These are phyloP conservation scores for Lactuca sativa DNA, from an alignment of 129 eudicot genomes.

Conservation along the genomic window DNA sequence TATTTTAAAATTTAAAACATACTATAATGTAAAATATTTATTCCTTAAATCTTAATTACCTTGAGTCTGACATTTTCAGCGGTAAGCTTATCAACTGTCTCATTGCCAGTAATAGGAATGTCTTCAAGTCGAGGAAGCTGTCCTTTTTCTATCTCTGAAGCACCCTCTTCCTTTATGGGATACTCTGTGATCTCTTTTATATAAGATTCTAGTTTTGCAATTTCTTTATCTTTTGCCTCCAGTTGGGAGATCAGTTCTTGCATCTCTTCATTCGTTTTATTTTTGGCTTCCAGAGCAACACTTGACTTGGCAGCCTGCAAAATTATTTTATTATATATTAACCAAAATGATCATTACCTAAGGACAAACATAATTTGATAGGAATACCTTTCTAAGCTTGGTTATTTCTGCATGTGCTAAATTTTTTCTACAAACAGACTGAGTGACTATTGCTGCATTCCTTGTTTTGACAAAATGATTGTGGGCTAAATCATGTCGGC, in stretches of 20 bases:
- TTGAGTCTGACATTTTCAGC: slow-evolving; percentile 57
- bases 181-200: slow-evolving; percentile 44
- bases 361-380: too few species aligned
- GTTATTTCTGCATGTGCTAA: slow-evolving; percentile 51
- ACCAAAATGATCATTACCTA: too few species aligned
- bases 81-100: slow-evolving; percentile 48
- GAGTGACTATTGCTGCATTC: slow-evolving; percentile 52
- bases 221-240: slow-evolving; percentile 63
- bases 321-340: too few species aligned
- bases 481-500: slow-evolving; percentile 43
- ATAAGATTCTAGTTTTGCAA: slow-evolving; percentile 45
- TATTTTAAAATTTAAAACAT: neutral
- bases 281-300: slow-evolving; percentile 68
- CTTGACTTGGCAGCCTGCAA: slow-evolving; percentile 73
- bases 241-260: slow-evolving; percentile 63
- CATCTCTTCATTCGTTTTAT: slow-evolving; percentile 63
- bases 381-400: slow-evolving; percentile 59
- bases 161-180: slow-evolving; percentile 58
- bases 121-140: slow-evolving; percentile 47
- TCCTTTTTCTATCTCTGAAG: slow-evolving; percentile 39
- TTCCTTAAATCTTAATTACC: slow-evolving; percentile 16
- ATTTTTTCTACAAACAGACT: slow-evolving; percentile 66
- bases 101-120: slow-evolving; percentile 48
- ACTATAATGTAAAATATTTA: neutral
- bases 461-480: slow-evolving; percentile 34